Conservation (phyloP, 305 asterid species). For the Solanum chacoense region DNA sequence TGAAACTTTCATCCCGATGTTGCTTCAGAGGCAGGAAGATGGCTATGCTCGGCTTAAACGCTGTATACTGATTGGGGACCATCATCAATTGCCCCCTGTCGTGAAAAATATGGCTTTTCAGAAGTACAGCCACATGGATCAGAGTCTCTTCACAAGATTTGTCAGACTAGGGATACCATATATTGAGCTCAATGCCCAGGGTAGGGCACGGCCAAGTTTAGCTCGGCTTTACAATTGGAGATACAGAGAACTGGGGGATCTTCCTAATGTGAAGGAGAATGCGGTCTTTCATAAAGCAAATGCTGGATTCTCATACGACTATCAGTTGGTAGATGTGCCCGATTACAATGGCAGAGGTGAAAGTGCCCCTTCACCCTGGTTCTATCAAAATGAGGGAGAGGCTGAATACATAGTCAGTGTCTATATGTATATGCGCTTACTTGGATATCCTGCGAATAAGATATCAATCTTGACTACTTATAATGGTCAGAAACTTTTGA, state of each 20-base stretch:
- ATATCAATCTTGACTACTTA: slow-evolving; percentile 92
- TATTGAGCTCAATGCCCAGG: slow-evolving; percentile 96
- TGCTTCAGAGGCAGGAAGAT: slow-evolving; percentile 98
- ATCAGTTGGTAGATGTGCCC: slow-evolving; percentile 86
- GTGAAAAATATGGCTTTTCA: slow-evolving; percentile 99
- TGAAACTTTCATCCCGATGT: slow-evolving; percentile 94
- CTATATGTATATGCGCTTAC: slow-evolving; percentile 91
- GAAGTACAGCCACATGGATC: slow-evolving; percentile 99
- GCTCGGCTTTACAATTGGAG: slow-evolving; percentile 96
- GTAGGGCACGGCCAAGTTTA: slow-evolving; percentile 95
- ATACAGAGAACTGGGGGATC: slow-evolving; percentile 90
- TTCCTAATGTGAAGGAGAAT: slow-evolving; percentile 61
- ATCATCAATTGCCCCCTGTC: slow-evolving; percentile 97
- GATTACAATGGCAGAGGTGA: slow-evolving; percentile 93
- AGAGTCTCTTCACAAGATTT: slow-evolving; percentile 91
- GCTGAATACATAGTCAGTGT: slow-evolving; percentile 90
- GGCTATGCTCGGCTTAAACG: slow-evolving; percentile 98
- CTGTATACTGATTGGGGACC: slow-evolving; percentile 96
- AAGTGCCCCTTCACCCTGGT: slow-evolving; percentile 98
- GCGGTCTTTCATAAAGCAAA: slow-evolving; percentile 60
- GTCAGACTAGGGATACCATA: slow-evolving; percentile 94
- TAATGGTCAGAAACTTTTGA: slow-evolving; percentile 95
- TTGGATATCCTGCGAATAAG: slow-evolving; percentile 91
- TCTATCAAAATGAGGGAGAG: slow-evolving; percentile 97
- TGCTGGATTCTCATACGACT: slow-evolving; percentile 82